Evolutionary conservation across 768 basidiomycete genomes (phyloP), one percentile per base, ranked within the genome.

Genomic region (Mycena belliarum): DNA sequence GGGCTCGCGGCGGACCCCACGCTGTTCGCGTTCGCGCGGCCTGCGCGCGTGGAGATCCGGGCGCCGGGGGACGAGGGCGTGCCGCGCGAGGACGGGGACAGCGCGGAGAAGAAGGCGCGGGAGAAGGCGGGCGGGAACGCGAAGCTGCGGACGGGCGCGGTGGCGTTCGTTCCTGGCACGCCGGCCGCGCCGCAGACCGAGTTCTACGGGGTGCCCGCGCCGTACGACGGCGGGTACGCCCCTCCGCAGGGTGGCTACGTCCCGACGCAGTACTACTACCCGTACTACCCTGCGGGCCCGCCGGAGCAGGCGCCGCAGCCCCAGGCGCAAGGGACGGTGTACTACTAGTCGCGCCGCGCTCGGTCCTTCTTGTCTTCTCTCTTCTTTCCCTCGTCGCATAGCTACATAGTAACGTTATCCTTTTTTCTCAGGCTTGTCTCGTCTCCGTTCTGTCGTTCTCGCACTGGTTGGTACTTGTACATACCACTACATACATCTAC

Each of bases 201-300:
- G 37, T 38, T 8, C 37, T 38, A 32, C 35, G 10, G 12, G 11
- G 10, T 23, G 50, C 8, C 18, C 15, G 15, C 16, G 15, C 32
- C 33, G 35, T n/a, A 8, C 8, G 45, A 16, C 33, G 26, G 26
- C 40, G n/a, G 24, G 38, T 23, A 35, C 52, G 12, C 33, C 52
- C 7, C 29, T n/a, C n/a, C n/a, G n/a, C n/a, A n/a, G 29, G 41
- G 50, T 26, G 57, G 4, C 15, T 59, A 59, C 20, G 57, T 58
- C n/a, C 44, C 50, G 23, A 42, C 82, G 64, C 79, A 77, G 38
- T 89, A 89, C 74, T 91, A 88, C 70, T 88, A 86, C 70, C 85
- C 86, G 29, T 29, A 41, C 40, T 43, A 43, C 21, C 40, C 26
- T 5, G 24, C 25, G 25, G n/a, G n/a, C n/a, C 42, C 40, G 56